Percentiles rank a stretch among this genome's conserved stretches.
Evolutionary conservation across 192 early-diverging fungal species (phyloP).

Genomic region (Piromyces finnis): DNA sequence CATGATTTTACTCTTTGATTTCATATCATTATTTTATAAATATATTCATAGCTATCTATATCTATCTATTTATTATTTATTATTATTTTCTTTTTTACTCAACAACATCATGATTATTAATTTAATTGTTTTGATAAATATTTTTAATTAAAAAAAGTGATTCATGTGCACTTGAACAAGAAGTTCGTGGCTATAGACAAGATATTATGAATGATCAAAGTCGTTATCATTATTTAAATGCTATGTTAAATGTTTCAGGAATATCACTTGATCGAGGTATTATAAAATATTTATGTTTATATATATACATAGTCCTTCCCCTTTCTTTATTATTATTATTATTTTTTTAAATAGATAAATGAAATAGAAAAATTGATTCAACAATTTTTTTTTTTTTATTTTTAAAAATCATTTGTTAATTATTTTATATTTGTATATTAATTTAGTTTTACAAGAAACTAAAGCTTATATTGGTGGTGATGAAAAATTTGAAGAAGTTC

Average conservation of each 20-base stretch:
- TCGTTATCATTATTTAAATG: slow-evolving; percentile 23
- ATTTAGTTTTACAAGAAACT: slow-evolving; percentile 37
- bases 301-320: not conserved
- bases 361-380: too few species aligned
- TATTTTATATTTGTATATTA: too few species aligned
- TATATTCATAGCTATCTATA: not conserved
- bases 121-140: too few species aligned
- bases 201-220: slow-evolving; percentile 28
- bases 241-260: slow-evolving; percentile 12
- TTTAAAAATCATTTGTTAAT: too few species aligned
- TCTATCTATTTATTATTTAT: not conserved
- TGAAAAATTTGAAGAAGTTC: slow-evolving; percentile 22
- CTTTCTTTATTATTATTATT: not conserved
- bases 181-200: slow-evolving; percentile 17
- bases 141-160: slow-evolving; percentile 15
- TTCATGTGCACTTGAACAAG: slow-evolving; percentile 12
- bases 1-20: not conserved
- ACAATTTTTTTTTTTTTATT: too few species aligned
- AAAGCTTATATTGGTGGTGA: slow-evolving; percentile 46
- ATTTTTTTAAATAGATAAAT: too few species aligned
- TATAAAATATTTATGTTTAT: not conserved
- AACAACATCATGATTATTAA: too few species aligned
- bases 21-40: not conserved
- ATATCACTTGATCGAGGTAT: slow-evolving; percentile 27
- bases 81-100: not conserved